A percentile compares a stretch with the other conserved stretches of the same genome.
phyloP scores from a whole-genome alignment of 352 stramenopile species.

The Elongisporangium senticosum region DNA sequence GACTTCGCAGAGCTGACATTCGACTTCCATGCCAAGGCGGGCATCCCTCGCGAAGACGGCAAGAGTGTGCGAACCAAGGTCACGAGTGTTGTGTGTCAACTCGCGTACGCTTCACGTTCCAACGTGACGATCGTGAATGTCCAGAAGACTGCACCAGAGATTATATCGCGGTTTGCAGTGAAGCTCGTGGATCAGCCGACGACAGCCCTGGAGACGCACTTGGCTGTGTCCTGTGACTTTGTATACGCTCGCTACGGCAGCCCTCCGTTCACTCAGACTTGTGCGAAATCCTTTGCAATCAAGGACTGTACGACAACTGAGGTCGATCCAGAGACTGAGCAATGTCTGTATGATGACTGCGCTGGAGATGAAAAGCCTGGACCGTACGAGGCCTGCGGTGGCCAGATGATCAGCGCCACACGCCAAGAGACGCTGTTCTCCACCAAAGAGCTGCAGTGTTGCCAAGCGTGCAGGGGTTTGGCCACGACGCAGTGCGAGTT shows the following conservation, averaged over 20 bases:
- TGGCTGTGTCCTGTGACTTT: constrained; percentile 50
- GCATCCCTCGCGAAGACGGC: constrained; percentile 24
- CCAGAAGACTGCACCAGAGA: constrained; percentile 24
- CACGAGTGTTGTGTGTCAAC: constrained; percentile 32
- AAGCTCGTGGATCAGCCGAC: constrained; percentile 35
- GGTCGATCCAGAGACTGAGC: constrained; percentile 34
- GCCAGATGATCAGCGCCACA: constrained; percentile 17
- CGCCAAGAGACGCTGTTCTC: constrained; percentile 20
- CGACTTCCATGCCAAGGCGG: constrained; percentile 43
- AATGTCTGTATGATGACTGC: constrained; percentile 37
- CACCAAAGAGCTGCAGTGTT: constrained; percentile 31
- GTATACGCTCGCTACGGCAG: constrained; percentile 36
- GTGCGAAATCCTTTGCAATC: constrained; percentile 38
- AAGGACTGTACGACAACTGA: constrained; percentile 49
- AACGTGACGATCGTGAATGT: constrained; percentile 29
- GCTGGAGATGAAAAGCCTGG: constrained; percentile 20
- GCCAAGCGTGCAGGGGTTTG: constrained; percentile 25
- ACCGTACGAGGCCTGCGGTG: constrained; percentile 45
- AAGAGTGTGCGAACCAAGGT: constrained; percentile 32
- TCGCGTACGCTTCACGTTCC: constrained; percentile 23
- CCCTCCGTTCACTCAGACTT: constrained; percentile 19
- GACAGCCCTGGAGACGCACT: constrained; percentile 30
- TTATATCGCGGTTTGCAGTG: constrained; percentile 50
- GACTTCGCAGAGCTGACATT: constrained; percentile 69
- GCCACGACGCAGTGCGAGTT: constrained; percentile 27